Conservation (phyloP, 768 basidiomycete genomes). For the Neoboletus brunneissimus region DNA sequence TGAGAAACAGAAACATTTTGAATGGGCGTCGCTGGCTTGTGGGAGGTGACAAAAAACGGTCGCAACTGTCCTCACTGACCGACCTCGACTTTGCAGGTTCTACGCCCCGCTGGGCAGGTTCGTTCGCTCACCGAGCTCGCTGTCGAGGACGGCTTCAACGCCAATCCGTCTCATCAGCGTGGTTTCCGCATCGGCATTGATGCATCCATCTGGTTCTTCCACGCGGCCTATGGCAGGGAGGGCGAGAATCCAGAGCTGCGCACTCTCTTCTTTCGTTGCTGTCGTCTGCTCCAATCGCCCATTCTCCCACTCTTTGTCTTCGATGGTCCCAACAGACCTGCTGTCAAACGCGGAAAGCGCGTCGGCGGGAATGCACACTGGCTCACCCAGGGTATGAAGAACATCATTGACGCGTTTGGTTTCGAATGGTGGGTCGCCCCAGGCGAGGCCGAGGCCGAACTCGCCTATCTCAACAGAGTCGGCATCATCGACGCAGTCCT, state of each 20-base stretch:
- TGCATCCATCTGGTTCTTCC: constrained; percentile 80
- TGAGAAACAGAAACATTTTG: not conserved
- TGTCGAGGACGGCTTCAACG: constrained; percentile 69
- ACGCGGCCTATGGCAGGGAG: constrained; percentile 63
- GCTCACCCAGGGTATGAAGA: constrained; percentile 73
- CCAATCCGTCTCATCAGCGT: constrained; percentile 59
- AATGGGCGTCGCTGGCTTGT: constrained; percentile 51
- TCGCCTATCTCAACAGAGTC: constrained; percentile 79
- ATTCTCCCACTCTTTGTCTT: constrained; percentile 90
- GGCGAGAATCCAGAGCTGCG: constrained; percentile 87
- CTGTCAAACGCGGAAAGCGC: constrained; percentile 74
- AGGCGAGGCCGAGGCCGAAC: constrained; percentile 92
- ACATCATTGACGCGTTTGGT: constrained; percentile 75
- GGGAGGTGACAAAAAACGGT: constrained; percentile 39
- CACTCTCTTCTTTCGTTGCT: constrained; percentile 83
- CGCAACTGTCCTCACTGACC: constrained; percentile 15
- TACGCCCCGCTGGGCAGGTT: constrained; percentile 66
- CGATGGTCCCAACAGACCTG: constrained; percentile 83
- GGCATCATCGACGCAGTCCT: constrained; percentile 86
- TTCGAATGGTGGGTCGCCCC: constrained; percentile 83
- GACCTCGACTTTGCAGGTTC: constrained; percentile 39
- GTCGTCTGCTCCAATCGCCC: constrained; percentile 70
- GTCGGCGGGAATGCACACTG: constrained; percentile 61
- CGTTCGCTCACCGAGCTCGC: constrained; percentile 78
- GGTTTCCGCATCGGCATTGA: constrained; percentile 87